Percentiles rank a stretch among this genome's conserved stretches.
Evolutionary conservation across 805 yeast species (phyloP).

Genomic region (Tetrapisispora iriomotensis): DNA sequence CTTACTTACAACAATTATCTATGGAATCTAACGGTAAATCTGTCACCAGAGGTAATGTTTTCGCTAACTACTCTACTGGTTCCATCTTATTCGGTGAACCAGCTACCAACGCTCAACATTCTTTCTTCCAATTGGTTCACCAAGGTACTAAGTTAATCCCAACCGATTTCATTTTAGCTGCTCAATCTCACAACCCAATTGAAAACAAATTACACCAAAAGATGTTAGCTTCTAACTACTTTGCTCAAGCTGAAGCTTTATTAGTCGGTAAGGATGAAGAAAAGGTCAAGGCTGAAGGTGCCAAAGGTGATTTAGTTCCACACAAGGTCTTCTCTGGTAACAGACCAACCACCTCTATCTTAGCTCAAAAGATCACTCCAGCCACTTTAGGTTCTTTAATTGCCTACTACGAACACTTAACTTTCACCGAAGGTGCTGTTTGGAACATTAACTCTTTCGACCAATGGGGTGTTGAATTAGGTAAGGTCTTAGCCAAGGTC

Average conservation of each 20-base stretch:
- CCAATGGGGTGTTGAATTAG: constrained; percentile 99
- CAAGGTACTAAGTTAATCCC: constrained; percentile 98
- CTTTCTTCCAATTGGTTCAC: constrained; percentile 98
- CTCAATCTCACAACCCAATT: constrained; percentile 95
- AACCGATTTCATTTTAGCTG: constrained; percentile 92
- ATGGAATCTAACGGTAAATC: constrained; percentile 99
- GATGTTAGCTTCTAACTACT: constrained; percentile 98
- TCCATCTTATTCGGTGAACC: constrained; percentile 96
- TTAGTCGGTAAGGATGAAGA: constrained; percentile 89
- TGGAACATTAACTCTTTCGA: constrained; percentile 99
- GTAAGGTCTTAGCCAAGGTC: constrained; percentile 93
- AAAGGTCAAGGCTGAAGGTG: constrained; percentile 82
- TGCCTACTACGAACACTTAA: constrained; percentile 95
- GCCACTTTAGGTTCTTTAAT: constrained; percentile 92
- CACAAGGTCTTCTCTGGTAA: constrained; percentile 96
- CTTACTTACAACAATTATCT: constrained; percentile 94
- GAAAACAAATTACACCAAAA: constrained; percentile 89
- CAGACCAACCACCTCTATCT: constrained; percentile 97
- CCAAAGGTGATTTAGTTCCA: constrained; percentile 75
- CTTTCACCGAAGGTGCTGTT: constrained; percentile 96
- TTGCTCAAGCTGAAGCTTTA: constrained; percentile 96
- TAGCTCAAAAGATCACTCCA: constrained; percentile 93
- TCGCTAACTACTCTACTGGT: constrained; percentile 93
- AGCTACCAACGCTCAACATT: constrained; percentile 97
- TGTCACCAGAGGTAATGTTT: constrained; percentile 84